Percentiles rank a stretch among this genome's conserved stretches.
Evolutionary conservation across 768 basidiomycete genomes (phyloP).

Genomic region (Calocera cornea): DNA sequence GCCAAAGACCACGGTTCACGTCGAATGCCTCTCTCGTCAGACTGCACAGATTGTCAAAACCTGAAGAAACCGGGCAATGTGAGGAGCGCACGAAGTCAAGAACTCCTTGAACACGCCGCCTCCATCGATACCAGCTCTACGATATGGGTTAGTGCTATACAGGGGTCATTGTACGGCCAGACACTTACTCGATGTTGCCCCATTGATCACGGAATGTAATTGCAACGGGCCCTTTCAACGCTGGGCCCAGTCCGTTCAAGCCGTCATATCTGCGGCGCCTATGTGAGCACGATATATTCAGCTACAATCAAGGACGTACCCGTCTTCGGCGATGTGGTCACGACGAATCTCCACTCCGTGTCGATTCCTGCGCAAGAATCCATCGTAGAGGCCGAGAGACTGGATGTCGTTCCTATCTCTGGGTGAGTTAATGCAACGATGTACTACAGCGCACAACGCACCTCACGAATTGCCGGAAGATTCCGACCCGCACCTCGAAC

Average conservation of each 20-base stretch:
- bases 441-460: slow-evolving; percentile 16
- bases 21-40: slow-evolving; percentile 91
- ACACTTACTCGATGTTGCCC: slow-evolving; percentile 62
- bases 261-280: background rate
- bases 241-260: slow-evolving; percentile 44
- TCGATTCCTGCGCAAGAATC: slow-evolving; percentile 27
- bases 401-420: background rate
- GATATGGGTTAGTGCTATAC: background rate
- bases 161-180: slow-evolving; percentile 10
- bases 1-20: slow-evolving; percentile 85
- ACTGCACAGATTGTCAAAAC: slow-evolving; percentile 24
- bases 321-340: slow-evolving; percentile 72
- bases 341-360: slow-evolving; percentile 45
- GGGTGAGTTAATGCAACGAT: background rate
- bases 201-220: slow-evolving; percentile 91
- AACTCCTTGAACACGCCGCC: slow-evolving; percentile 98
- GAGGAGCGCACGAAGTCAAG: slow-evolving; percentile 43
- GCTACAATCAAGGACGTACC: slow-evolving; percentile 41
- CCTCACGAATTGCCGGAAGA: slow-evolving; percentile 72
- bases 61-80: background rate
- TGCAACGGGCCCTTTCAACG: slow-evolving; percentile 68
- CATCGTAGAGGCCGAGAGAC: slow-evolving; percentile 14
- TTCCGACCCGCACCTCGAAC: slow-evolving; percentile 77
- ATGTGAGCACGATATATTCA: background rate
- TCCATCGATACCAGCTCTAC: slow-evolving; percentile 82